Evolutionary conservation across 1,284 basidiomycete species (phyloP).

Genomic region (Leccinum huronense): DNA sequence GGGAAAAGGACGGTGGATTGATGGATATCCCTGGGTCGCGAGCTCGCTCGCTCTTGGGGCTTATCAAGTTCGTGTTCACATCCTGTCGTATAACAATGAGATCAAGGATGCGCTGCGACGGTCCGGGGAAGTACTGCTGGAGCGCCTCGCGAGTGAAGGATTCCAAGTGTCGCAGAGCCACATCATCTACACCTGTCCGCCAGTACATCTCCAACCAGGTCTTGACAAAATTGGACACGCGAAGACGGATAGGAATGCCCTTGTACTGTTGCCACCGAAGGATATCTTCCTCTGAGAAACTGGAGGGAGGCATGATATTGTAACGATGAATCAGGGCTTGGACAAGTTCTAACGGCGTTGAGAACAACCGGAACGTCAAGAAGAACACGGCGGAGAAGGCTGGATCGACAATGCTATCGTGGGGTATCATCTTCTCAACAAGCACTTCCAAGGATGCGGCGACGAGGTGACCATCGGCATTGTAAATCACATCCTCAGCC

Average conservation of each 20-base stretch:
- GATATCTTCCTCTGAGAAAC: constrained; percentile 62
- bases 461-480: constrained; percentile 85
- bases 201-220: constrained; percentile 92
- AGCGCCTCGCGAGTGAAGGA: constrained; percentile 66
- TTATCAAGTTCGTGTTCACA: constrained; percentile 44
- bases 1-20: constrained; percentile 55
- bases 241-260: constrained; percentile 82
- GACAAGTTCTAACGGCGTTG: constrained; percentile 74
- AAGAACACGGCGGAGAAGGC: constrained; percentile 89
- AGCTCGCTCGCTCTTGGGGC: constrained; percentile 57
- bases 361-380: constrained; percentile 94
- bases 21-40: constrained; percentile 69
- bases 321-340: constrained; percentile 80
- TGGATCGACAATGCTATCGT: constrained; percentile 84
- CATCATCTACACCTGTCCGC: constrained; percentile 67
- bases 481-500: constrained; percentile 84
- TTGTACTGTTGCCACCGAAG: constrained; percentile 83
- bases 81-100: constrained; percentile 58
- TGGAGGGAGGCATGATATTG: constrained; percentile 64
- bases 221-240: constrained; percentile 91
- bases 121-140: constrained; percentile 60
- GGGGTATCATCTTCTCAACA: constrained; percentile 96
- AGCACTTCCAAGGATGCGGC: constrained; percentile 88
- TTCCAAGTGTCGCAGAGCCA: constrained; percentile 57
- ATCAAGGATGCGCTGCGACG: constrained; percentile 73